Conservation (phyloP, 371 early-diverging fungal species). For the Synchytrium microbalum region DNA sequence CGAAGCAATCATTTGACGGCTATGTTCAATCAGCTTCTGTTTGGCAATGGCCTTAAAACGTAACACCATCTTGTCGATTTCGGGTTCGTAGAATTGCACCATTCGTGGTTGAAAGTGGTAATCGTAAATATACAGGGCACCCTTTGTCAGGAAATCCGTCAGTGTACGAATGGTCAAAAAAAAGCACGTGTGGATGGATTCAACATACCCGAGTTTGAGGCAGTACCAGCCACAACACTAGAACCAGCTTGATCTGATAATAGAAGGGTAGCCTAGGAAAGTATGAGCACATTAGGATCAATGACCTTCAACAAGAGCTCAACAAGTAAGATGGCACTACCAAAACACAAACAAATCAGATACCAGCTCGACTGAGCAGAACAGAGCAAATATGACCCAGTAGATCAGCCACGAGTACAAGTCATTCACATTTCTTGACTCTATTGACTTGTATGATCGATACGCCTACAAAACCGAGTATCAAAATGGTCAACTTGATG, state of each 20-base stretch:
- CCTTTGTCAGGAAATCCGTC: too few relatives aligned
- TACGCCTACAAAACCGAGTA: constrained; percentile 22
- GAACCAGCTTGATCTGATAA: background rate
- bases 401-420: constrained; percentile 24
- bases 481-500: background rate
- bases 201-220: background rate
- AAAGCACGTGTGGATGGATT: background rate
- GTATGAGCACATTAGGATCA: background rate
- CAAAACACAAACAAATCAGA: constrained; percentile 25
- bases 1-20: background rate
- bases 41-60: background rate
- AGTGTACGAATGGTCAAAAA: too few relatives aligned
- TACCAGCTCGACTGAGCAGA: constrained; percentile 15
- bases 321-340: constrained; percentile 1
- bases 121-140: background rate
- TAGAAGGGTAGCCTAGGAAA: background rate
- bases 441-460: constrained; percentile 28
- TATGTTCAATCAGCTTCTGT: background rate
- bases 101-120: background rate
- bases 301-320: background rate
- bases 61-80: background rate
- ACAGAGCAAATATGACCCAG: constrained; percentile 27
- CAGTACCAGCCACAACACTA: background rate
- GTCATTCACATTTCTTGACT: constrained; percentile 8
- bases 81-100: background rate